Conservation (phyloP, 768 basidiomycete species). For the Clitopilus hobsonii region DNA sequence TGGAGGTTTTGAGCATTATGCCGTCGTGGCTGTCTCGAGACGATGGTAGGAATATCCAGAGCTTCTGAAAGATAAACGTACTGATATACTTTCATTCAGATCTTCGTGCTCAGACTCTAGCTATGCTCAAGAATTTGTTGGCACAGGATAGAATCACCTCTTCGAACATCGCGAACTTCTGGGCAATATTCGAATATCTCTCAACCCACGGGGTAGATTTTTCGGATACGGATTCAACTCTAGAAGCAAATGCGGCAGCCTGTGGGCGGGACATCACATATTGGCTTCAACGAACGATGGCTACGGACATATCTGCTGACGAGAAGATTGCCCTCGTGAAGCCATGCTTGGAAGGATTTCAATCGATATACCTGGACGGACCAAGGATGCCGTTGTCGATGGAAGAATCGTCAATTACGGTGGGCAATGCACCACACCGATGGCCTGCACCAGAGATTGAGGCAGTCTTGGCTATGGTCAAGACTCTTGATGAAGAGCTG, state of each 20-base stretch:
- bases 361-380: no score
- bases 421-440: not conserved
- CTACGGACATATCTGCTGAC: not conserved
- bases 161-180: not conserved
- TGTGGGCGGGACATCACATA: not conserved
- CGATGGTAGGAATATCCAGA: not conserved
- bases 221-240: no score
- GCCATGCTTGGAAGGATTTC: not conserved
- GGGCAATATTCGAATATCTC: not conserved
- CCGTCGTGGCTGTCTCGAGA: not conserved
- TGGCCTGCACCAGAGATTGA: not conserved
- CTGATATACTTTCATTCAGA: not conserved
- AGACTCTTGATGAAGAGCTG: not conserved
- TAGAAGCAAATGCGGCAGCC: no score
- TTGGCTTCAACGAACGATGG: not conserved
- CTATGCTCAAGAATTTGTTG: not conserved
- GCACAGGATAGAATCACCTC: not conserved
- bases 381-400: not conserved
- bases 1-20: conserved; percentile 2
- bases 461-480: not conserved
- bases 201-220: no score
- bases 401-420: not conserved
- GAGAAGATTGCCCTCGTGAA: not conserved
- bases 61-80: not conserved
- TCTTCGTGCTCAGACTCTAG: not conserved